A percentile compares a stretch with the other conserved stretches of the same genome.
phyloP scores from a whole-genome alignment of 1,284 basidiomycete genomes.

The Moesziomyces sp. region DNA sequence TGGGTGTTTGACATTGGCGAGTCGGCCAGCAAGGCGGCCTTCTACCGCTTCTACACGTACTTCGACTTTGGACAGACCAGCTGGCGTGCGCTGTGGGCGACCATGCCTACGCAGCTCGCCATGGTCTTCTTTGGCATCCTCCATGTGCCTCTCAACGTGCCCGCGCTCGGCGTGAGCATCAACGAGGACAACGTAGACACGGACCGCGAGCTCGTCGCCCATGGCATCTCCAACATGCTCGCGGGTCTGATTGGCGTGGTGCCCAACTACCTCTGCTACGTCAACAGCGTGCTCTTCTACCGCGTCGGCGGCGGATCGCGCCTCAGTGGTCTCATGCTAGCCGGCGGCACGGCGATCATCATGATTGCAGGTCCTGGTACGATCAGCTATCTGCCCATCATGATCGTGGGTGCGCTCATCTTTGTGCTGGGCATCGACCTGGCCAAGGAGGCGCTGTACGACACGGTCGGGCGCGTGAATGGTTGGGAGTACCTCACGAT shows the following conservation, averaged over 20 bases:
- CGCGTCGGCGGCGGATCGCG: slow-evolving; percentile 89
- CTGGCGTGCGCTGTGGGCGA: slow-evolving; percentile 66
- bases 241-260: slow-evolving; percentile 85
- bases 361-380: slow-evolving; percentile 81
- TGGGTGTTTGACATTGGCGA: slow-evolving; percentile 89
- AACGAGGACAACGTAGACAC: slow-evolving; percentile 89
- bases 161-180: slow-evolving; percentile 92
- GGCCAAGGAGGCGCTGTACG: slow-evolving; percentile 92
- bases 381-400: slow-evolving; percentile 65
- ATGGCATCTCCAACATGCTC: slow-evolving; percentile 89
- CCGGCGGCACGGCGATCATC: slow-evolving; percentile 78
- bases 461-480: slow-evolving; percentile 84
- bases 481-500: slow-evolving; percentile 71
- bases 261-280: slow-evolving; percentile 71
- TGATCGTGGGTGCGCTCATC: slow-evolving; percentile 80
- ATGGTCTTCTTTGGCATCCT: slow-evolving; percentile 88
- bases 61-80: slow-evolving; percentile 64
- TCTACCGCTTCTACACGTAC: slow-evolving; percentile 67
- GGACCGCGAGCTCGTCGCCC: slow-evolving; percentile 89
- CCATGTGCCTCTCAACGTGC: slow-evolving; percentile 79
- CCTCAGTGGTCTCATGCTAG: slow-evolving; percentile 86
- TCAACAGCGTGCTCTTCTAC: slow-evolving; percentile 75
- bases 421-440: slow-evolving; percentile 95
- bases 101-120: slow-evolving; percentile 70
- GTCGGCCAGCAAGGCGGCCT: slow-evolving; percentile 56